Percentiles rank a stretch among this genome's conserved stretches.
phyloP scores from a whole-genome alignment of 83 land plant genomes.

The Picea mariana region DNA sequence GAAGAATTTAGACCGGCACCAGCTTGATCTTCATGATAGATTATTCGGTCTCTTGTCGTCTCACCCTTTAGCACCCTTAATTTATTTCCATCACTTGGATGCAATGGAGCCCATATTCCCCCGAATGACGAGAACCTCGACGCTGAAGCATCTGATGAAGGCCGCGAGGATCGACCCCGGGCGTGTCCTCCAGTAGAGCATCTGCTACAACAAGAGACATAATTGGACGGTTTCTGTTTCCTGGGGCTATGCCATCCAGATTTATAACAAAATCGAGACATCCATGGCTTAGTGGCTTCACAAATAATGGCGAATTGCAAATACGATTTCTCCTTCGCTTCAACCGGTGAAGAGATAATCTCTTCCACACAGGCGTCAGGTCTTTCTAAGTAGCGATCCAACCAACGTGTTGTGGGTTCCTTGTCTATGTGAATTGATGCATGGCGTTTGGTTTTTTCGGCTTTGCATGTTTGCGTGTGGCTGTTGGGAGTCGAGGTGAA shows the following conservation, averaged over 20 bases:
- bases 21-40: slow-evolving; percentile 65
- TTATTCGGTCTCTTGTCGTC: slow-evolving; percentile 73
- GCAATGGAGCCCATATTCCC: slow-evolving; percentile 55
- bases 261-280: slow-evolving; percentile 43
- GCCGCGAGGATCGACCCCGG: slow-evolving; percentile 55
- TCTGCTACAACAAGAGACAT: slow-evolving; percentile 41
- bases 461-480: too few relatives aligned
- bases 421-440: too few relatives aligned
- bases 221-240: slow-evolving; percentile 63
- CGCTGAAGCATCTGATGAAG: slow-evolving; percentile 34
- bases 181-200: slow-evolving; percentile 61
- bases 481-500: too few relatives aligned
- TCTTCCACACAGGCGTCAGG: too few relatives aligned
- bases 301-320: too few relatives aligned
- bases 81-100: slow-evolving; percentile 82
- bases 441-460: too few relatives aligned
- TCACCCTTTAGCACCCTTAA: slow-evolving; percentile 81
- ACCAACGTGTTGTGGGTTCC: too few relatives aligned
- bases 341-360: too few relatives aligned
- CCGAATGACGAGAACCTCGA: slow-evolving; percentile 24
- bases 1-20: too few relatives aligned
- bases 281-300: too few relatives aligned
- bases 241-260: slow-evolving; percentile 73
- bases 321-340: too few relatives aligned
- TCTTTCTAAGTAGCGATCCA: too few relatives aligned